Conservation (phyloP, 2,329 filamentous ascomycete genomes). For the Claviceps digitariae region DNA sequence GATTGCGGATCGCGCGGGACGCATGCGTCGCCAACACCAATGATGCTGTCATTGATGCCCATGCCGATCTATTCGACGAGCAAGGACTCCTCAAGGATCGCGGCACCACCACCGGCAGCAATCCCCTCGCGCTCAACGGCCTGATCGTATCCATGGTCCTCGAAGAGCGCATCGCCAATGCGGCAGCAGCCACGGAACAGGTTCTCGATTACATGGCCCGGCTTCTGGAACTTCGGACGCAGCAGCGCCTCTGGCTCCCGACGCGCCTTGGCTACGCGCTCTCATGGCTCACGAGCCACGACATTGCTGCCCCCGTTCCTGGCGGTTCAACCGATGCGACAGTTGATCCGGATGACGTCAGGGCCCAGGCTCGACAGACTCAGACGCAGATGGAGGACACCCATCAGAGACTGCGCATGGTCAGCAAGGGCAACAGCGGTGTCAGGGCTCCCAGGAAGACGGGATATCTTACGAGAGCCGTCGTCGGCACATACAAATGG, state of each 20-base stretch:
- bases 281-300: slow-evolving; percentile 22
- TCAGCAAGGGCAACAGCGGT: slow-evolving; percentile 16
- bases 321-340: slow-evolving; percentile 8
- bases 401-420: slow-evolving; percentile 20
- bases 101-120: slow-evolving; percentile 7
- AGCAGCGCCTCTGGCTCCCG: slow-evolving; percentile 28
- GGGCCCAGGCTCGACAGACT: slow-evolving; percentile 10
- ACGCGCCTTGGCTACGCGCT: slow-evolving; percentile 24
- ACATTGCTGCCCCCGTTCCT: slow-evolving; percentile 8
- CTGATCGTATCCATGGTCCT: slow-evolving; percentile 33
- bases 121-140: slow-evolving; percentile 19
- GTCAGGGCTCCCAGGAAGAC: slow-evolving; percentile 5
- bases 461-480: slow-evolving; percentile 10
- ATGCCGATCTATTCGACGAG: slow-evolving; percentile 28
- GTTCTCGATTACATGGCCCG: slow-evolving; percentile 23
- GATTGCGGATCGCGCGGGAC: slow-evolving; percentile 15
- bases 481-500: slow-evolving; percentile 25
- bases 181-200: slow-evolving; percentile 15
- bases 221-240: slow-evolving; percentile 22
- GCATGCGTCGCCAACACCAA: slow-evolving; percentile 21
- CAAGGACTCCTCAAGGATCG: slow-evolving; percentile 21
- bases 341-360: slow-evolving; percentile 9
- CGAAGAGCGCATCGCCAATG: slow-evolving; percentile 26
- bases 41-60: slow-evolving; percentile 24
- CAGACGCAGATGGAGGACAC: slow-evolving; percentile 18